phyloP scores from a whole-genome alignment of 2,329 filamentous ascomycete genomes.

The Cytospora leucostoma region DNA sequence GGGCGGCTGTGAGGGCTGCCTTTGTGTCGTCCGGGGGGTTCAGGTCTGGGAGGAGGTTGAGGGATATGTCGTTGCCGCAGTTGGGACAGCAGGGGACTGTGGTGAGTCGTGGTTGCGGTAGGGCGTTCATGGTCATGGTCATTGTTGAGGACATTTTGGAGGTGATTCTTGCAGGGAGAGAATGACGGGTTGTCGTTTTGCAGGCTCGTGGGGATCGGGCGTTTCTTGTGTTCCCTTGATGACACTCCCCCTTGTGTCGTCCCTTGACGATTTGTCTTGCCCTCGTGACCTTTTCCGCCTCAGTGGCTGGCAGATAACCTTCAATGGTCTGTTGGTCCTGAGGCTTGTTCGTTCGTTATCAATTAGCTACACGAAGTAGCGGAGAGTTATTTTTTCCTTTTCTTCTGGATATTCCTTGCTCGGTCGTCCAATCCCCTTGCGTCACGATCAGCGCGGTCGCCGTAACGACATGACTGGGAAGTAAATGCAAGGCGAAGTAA shows the following conservation, averaged over 20 bases:
- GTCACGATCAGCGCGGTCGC: conserved; percentile 1
- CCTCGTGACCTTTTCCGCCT: not conserved
- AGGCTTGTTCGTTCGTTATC: not conserved
- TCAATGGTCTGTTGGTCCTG: not conserved
- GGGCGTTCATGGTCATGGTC: conserved; percentile 40
- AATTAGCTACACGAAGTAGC: not conserved
- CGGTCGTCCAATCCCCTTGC: not conserved
- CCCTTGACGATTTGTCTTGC: not conserved
- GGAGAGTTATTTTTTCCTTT: not conserved
- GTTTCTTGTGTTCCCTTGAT: not conserved
- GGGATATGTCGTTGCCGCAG: conserved; percentile 48
- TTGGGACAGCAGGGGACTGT: conserved; percentile 48
- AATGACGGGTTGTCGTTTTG: not conserved
- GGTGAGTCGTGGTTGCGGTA: conserved; percentile 30
- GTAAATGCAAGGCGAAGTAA: not conserved
- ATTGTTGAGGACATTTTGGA: conserved; percentile 35
- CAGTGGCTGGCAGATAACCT: not conserved
- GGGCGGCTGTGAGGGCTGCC: conserved; percentile 52
- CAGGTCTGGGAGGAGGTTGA: conserved; percentile 39
- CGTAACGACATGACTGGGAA: conserved; percentile 3
- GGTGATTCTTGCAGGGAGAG: not conserved
- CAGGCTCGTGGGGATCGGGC: not conserved
- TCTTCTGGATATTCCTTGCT: not conserved
- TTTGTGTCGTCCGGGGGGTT: conserved; percentile 42
- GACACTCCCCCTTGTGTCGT: not conserved